Base-by-base conservation (phyloP, 495 filamentous ascomycete species). In the Xylaria cubensis region DNA sequence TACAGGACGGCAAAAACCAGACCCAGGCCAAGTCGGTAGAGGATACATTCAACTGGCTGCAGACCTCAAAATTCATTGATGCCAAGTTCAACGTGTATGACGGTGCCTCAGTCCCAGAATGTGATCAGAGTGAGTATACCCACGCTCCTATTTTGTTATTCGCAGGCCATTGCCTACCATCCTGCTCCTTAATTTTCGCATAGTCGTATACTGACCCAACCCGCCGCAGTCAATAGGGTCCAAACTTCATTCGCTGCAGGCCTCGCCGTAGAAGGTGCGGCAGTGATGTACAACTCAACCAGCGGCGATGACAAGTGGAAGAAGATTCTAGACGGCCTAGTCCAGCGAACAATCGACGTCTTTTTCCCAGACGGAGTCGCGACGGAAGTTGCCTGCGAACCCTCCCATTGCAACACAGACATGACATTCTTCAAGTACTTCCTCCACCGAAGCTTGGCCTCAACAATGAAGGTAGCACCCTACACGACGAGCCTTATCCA, bases 371-470 rank as follows among this genome's bases (percentile, higher is more conserved):
- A 82, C 19, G 84, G 86, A 26, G 77, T 81, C 26, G 77, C 84
- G 19, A 82, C 84, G 67, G 93, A 94, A 76, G 73, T 85, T 50
- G 82, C 88, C 13, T 94, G 93, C 82, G 92, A 94, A 74, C 46
- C 83, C 76, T 74, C 74, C 4, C 73, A 80, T 36, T 93, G 91
- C 82, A 88, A 88, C 79, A 86, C 87, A 24, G 92, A 94, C 74
- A 90, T 92, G 81, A 84, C 84, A 19, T 92, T 91, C 53, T 95
- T 91, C 88, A 95, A 95, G 79, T 90, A 90, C 51, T 93, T 93
- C 79, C 82, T 94, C 7, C 83, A 92, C 21, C 90, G 92, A 36
- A 93, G 89, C 87, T 87, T 97, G 80, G 90, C 87, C 42, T 82
- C 87, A 36, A 86, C 91, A 8, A 88, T 88, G 21, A 87, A 91